phyloP scores from a whole-genome alignment of 2,329 filamentous ascomycete species.

The Colletotrichum sp. region DNA sequence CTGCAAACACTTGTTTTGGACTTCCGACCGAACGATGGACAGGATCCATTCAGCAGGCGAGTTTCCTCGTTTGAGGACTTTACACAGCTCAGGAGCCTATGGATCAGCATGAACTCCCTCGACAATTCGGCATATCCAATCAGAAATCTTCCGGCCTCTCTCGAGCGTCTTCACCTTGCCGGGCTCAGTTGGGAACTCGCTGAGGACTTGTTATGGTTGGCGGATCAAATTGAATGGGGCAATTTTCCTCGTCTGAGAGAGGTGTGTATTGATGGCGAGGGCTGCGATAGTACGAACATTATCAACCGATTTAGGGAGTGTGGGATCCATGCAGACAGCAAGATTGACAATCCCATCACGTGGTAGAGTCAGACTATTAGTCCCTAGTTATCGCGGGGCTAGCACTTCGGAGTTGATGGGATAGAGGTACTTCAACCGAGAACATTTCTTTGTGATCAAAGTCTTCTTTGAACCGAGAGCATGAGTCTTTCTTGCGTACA shows the following conservation, averaged over 20 bases:
- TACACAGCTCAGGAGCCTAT: background rate
- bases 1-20: background rate
- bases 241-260: background rate
- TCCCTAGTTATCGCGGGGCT: background rate
- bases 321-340: background rate
- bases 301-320: background rate
- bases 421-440: background rate
- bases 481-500: background rate
- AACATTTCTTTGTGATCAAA: background rate
- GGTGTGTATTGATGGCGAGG: background rate
- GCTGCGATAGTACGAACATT: background rate
- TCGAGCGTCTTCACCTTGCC: background rate
- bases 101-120: background rate
- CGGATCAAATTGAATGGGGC: background rate
- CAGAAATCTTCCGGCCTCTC: background rate
- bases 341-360: background rate
- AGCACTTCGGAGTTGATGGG: background rate
- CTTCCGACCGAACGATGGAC: background rate
- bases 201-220: background rate
- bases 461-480: background rate
- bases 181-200: background rate
- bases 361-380: background rate
- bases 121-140: background rate
- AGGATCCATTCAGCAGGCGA: background rate
- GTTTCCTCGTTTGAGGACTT: background rate